Evolutionary conservation across 148 eudicot species (phyloP).

Genomic region (Vaccinium myrtillus): DNA sequence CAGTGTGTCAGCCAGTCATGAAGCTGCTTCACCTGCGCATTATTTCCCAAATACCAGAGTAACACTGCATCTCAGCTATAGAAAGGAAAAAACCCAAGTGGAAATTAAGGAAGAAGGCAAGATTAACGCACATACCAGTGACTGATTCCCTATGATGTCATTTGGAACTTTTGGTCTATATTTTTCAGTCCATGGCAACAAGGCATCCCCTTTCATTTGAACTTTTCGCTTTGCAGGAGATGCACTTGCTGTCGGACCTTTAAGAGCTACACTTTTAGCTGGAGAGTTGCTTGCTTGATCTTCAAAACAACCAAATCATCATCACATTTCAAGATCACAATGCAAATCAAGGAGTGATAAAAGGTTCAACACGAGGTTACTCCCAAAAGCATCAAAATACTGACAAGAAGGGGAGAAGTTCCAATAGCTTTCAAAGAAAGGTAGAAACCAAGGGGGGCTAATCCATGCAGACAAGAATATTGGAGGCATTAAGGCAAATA

Average conservation of each 20-base stretch:
- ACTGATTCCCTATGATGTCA: conserved; percentile 85
- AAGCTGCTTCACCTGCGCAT: conserved; percentile 72
- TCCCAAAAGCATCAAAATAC: not conserved
- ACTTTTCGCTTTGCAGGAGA: conserved; percentile 45
- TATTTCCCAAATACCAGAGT: conserved; percentile 4
- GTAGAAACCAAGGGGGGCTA: not conserved
- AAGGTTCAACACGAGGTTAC: conserved; percentile 7
- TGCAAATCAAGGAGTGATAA: not conserved
- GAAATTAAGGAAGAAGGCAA: not conserved
- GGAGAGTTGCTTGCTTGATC: conserved; percentile 35
- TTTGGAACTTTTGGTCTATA: conserved; percentile 69
- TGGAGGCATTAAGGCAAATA: not conserved
- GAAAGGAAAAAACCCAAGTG: not conserved
- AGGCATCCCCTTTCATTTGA: conserved; percentile 35
- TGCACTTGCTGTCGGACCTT: conserved; percentile 26
- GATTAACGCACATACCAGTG: conserved; percentile 47
- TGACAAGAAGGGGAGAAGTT: not conserved
- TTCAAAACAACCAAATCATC: conserved; percentile 31
- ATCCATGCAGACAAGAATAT: not conserved
- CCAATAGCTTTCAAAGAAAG: not conserved
- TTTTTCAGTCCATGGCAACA: conserved; percentile 87
- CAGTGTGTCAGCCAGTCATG: conserved; percentile 81
- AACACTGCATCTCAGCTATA: not conserved
- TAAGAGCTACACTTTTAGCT: conserved; percentile 33
- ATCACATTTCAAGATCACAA: conserved; percentile 8